Base-by-base conservation (phyloP, 2,329 filamentous ascomycete species). In the Penicillium polonicum region DNA sequence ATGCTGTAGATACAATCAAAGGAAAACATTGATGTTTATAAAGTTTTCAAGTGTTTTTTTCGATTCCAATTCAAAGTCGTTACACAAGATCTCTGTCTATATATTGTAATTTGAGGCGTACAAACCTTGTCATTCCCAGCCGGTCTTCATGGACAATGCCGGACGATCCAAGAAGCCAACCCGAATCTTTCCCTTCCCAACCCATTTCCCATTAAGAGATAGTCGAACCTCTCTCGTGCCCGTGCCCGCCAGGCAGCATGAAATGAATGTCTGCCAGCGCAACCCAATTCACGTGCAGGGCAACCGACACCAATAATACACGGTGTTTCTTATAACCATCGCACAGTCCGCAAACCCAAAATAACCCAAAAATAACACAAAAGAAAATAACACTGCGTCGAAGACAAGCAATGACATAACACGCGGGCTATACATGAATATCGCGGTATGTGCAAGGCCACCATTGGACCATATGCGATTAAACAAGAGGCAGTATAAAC, bases 191-290 rank as follows among this genome's bases (percentile, higher is more conserved):
- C 29, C 56, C 42, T 52, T 27, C 29, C 50, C 31, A 45, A 45
- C 7, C 31, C 41, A 36, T 39, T 45, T 33, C 27, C 51, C 49
- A 42, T 39, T 44, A 44, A 38, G 52, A 55, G 46, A 38, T 52
- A 55, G 42, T 46, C 49, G 55, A 43, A 48, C 29, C 8, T 46
- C 42, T 23, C 35, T 42, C 50, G 39, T 62, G 60, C 58, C 63
- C 55, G 62, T 66, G 29, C 65, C 63, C 43, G 59, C 65, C 64
- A 63, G 58, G 57, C 62, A 63, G 27, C 45, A 55, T 62, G 49
- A 48, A 52, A 41, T 43, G 21, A 53, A 46, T 57, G 49, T 42
- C 55, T 57, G 49, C 55, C 42, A 53, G 42, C 31, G 49, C 29
- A 48, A 48, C 44, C 43, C 45, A 60, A 49, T 55, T 52, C 49